Conservation (phyloP, 2,329 filamentous ascomycete species). For the Alternaria longipes region DNA sequence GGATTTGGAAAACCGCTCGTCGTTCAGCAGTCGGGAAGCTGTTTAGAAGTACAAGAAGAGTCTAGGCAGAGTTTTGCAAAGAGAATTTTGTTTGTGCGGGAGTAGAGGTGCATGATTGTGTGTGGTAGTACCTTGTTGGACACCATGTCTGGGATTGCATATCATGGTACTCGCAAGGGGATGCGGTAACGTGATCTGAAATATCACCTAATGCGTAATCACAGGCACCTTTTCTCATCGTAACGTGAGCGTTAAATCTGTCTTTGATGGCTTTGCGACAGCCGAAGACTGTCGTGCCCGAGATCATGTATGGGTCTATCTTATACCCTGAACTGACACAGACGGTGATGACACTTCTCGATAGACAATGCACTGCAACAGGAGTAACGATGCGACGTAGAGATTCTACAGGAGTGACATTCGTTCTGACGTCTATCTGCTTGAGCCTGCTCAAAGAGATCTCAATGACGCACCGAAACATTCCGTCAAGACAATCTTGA, state of each 20-base stretch:
- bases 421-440: background rate
- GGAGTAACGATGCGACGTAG: background rate
- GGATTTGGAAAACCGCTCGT: background rate
- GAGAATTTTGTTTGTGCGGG: background rate
- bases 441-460: background rate
- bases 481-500: background rate
- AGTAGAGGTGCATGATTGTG: background rate
- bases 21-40: background rate
- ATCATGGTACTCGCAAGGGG: background rate
- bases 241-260: background rate
- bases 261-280: no score
- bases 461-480: background rate
- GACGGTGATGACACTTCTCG: background rate
- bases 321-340: background rate
- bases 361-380: background rate
- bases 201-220: background rate
- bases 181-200: background rate
- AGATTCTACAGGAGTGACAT: no score
- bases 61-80: background rate
- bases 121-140: slow-evolving; percentile 23
- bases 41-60: background rate
- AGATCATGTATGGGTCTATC: background rate
- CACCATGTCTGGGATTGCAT: background rate
- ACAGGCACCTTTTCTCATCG: no score
- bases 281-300: background rate